Evolutionary conservation across 2,329 filamentous ascomycete species (phyloP).

Genomic region (Fusarium nisikadoi): DNA sequence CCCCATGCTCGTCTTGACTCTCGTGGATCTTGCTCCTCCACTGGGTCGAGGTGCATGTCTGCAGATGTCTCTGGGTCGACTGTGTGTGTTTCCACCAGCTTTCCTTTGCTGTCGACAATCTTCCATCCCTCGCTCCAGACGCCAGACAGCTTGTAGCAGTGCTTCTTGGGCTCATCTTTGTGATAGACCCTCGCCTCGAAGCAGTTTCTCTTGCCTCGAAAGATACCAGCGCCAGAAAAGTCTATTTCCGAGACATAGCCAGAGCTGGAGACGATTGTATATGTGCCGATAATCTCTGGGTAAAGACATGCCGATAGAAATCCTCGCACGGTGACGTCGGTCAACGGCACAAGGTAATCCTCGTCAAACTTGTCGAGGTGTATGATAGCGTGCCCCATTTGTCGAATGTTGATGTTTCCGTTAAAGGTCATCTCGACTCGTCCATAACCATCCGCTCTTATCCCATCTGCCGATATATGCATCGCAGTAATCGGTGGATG

Average conservation of each 20-base stretch:
- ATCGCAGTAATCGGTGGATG: constrained; percentile 65
- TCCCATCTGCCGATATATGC: constrained; percentile 56
- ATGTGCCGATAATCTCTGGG: constrained; percentile 59
- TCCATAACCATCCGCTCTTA: constrained; percentile 62
- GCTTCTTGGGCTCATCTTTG: constrained; percentile 45
- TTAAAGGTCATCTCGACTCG: constrained; percentile 64
- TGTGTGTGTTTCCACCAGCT: constrained; percentile 50
- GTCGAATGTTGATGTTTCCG: constrained; percentile 60
- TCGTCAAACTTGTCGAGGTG: constrained; percentile 61
- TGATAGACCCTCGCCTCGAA: constrained; percentile 58
- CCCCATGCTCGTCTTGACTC: constrained; percentile 85
- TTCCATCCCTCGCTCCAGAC: constrained; percentile 40
- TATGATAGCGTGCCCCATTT: constrained; percentile 62
- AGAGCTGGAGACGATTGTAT: constrained; percentile 57
- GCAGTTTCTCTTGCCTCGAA: constrained; percentile 52
- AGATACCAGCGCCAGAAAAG: constrained; percentile 59
- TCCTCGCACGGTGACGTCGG: constrained; percentile 59
- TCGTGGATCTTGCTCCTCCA: constrained; percentile 79
- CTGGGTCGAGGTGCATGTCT: constrained; percentile 17
- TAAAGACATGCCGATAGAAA: constrained; percentile 60
- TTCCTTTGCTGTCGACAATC: constrained; percentile 47
- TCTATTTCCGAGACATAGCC: constrained; percentile 59
- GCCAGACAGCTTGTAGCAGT: constrained; percentile 24
- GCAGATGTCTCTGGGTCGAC: constrained; percentile 48
- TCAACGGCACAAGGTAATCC: constrained; percentile 60